Base-by-base conservation (phyloP, 805 yeast genomes). In the Pichia eremophila region DNA sequence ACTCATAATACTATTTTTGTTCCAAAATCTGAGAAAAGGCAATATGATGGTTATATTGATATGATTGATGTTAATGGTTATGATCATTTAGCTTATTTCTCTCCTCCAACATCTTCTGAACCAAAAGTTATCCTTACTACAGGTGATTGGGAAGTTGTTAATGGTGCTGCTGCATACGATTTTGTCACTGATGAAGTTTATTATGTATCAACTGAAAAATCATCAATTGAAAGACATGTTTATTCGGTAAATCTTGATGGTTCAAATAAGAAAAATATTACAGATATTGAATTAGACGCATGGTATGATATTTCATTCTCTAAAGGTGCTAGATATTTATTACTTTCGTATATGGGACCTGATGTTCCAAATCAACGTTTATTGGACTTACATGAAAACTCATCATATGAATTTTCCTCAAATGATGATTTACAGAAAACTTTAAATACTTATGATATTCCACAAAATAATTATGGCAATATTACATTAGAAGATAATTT, bases 91-190 rank as follows among this genome's bases (percentile, higher is more conserved):
- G 98, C 89, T 0, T 90, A 84, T 63, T 93, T 79, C 61, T 70
- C 85, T 2, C 93, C 95, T 6, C 78, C 88, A 2, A 70, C 73
- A 27, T 62, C 82, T 6, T 52, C 78, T 0, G 63, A 65, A 15
- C 87, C 87, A 4, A 57, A 57, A 3, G 17, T 17, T 31, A 61
- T 83, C 22, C 72, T 95, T 42, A 85, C 93, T 1, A 49, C 64
- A 4, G 99, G 99, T 8, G 66, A 74, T 0, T 93, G 96, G 95
- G 99, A 93, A 63, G 95, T 93, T n/a, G 84, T 77, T 28, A 75
- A 71, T 51, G 90, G 87, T 2, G 79, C 84, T 2, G 68, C 82
- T 2, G 74, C 82, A 0, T 78, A 78, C 64, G 88, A 84, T 57
- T 67, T 65, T 45, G 66, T 69, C 7, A 67, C 65, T 31, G 75